A percentile compares a stretch with the other conserved stretches of the same genome.
Conservation (phyloP, 306 rosid genomes). For the Crataegus laevigata region DNA sequence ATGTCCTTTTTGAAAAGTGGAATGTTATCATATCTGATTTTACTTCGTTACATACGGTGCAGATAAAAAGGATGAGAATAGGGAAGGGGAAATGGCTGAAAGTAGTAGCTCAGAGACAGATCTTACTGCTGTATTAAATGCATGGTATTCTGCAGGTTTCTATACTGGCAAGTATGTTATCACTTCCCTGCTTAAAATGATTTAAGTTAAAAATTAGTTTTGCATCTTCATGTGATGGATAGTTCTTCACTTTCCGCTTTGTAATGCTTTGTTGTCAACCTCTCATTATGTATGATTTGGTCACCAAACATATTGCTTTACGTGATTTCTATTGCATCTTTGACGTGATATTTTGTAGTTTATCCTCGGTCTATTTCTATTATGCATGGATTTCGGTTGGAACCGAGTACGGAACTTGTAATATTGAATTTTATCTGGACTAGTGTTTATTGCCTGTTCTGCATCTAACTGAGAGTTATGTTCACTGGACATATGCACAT, state of each 20-base stretch:
- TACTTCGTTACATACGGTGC: constrained; percentile 12
- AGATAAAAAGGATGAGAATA: constrained; percentile 31
- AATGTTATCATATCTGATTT: background rate
- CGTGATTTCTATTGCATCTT: background rate
- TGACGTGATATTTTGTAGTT: background rate
- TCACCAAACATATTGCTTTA: background rate
- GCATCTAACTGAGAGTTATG: background rate
- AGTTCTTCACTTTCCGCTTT: background rate
- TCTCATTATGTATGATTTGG: background rate
- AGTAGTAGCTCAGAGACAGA: constrained; percentile 45
- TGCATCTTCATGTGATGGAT: background rate
- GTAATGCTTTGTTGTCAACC: background rate
- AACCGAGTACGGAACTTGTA: background rate
- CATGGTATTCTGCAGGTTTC: constrained; percentile 96
- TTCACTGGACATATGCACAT: background rate
- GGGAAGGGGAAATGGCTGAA: constrained; percentile 23
- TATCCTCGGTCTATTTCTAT: background rate
- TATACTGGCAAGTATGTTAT: constrained; percentile 68
- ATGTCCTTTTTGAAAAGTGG: background rate
- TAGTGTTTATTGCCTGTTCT: background rate
- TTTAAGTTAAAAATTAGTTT: background rate
- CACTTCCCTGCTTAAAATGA: background rate
- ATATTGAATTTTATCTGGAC: background rate
- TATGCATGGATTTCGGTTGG: background rate
- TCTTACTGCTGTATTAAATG: constrained; percentile 55